A percentile compares a stretch with the other conserved stretches of the same genome.
Evolutionary conservation across 1,284 basidiomycete species (phyloP).

Genomic region (Irpex sp.): DNA sequence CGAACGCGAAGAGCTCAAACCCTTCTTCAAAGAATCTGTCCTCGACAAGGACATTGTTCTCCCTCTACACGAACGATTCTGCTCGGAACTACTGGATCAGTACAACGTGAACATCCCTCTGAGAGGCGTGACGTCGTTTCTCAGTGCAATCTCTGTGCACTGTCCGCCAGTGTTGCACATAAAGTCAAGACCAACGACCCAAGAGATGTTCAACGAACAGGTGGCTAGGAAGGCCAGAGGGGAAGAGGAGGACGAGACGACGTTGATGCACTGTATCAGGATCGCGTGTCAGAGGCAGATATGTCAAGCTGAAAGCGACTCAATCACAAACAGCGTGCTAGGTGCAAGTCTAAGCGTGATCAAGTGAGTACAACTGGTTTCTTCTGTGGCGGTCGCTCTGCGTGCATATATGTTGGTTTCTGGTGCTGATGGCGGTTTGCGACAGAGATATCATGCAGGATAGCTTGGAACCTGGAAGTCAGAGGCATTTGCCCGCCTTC

Average conservation of each 20-base stretch:
- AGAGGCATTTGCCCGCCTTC: neutral
- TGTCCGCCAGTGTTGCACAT: neutral
- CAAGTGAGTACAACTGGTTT: neutral
- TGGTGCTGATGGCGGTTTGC: neutral
- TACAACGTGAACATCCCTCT: neutral
- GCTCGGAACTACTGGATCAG: neutral
- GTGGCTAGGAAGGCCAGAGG: neutral
- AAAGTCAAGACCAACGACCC: neutral
- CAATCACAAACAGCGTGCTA: neutral
- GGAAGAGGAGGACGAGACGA: neutral
- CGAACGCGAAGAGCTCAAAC: neutral
- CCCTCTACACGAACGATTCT: neutral
- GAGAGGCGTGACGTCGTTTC: neutral
- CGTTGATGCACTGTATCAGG: neutral
- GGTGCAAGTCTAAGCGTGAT: neutral
- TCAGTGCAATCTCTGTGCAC: neutral
- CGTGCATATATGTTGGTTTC: neutral
- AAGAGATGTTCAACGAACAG: neutral
- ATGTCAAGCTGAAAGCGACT: neutral
- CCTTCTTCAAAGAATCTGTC: neutral
- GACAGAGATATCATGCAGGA: neutral
- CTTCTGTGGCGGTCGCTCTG: neutral
- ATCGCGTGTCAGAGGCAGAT: slow-evolving; percentile 1
- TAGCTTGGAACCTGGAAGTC: neutral
- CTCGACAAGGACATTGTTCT: neutral